Percentiles rank a stretch among this genome's conserved stretches.
Conservation (phyloP, 2,329 filamentous ascomycete species). For the Ambrosiella beaveri region DNA sequence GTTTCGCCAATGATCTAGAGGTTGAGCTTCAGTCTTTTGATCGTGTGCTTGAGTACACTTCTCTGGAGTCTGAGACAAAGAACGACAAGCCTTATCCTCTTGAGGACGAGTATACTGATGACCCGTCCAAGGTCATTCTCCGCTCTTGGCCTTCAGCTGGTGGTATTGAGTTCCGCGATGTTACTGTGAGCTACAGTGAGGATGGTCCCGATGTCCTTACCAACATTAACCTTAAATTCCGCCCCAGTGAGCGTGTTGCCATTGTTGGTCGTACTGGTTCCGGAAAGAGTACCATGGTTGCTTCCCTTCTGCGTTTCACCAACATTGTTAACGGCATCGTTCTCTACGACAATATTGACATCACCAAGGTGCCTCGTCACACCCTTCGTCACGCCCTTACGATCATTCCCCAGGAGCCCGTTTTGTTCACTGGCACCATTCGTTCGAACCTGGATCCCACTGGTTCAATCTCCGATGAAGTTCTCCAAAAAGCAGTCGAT, state of each 20-base stretch:
- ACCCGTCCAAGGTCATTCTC: conserved; percentile 16
- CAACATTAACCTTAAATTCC: conserved; percentile 25
- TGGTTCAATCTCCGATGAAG: conserved; percentile 27
- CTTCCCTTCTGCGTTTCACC: conserved; percentile 30
- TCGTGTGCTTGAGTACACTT: conserved; percentile 22
- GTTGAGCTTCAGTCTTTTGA: conserved; percentile 30
- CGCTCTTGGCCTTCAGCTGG: conserved; percentile 21
- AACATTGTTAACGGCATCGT: conserved; percentile 26
- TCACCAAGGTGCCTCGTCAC: conserved; percentile 25
- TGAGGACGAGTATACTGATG: conserved; percentile 17
- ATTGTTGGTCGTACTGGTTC: conserved; percentile 58
- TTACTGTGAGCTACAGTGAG: conserved; percentile 23
- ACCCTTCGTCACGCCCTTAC: conserved; percentile 29
- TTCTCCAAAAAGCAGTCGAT: conserved; percentile 40
- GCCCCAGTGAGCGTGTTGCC: conserved; percentile 51
- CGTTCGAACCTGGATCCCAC: conserved; percentile 40
- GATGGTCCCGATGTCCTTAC: conserved; percentile 25
- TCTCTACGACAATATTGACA: conserved; percentile 29
- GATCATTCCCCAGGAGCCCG: conserved; percentile 33
- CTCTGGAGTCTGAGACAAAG: conserved; percentile 22
- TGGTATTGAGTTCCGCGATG: conserved; percentile 23
- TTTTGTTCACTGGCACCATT: conserved; percentile 29
- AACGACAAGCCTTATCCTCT: conserved; percentile 18
- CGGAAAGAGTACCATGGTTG: conserved; percentile 49
- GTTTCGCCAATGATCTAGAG: conserved; percentile 29